phyloP scores from a whole-genome alignment of 495 filamentous ascomycete species.

The Articulospora tetracladia region DNA sequence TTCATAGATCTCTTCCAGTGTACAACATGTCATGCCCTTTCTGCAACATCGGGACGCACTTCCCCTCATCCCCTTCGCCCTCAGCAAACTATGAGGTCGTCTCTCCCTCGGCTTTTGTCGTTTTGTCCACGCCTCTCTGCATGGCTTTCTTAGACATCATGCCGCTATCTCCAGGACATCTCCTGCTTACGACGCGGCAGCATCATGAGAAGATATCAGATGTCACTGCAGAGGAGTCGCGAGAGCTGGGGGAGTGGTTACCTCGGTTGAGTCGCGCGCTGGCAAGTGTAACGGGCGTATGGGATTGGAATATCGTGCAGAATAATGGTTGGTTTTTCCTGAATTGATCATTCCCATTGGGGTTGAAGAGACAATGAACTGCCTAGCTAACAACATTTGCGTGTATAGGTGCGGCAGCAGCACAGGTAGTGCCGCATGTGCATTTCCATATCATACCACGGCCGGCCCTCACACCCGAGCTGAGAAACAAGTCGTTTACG shows the following conservation, averaged over 20 bases:
- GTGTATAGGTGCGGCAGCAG: conserved; percentile 63
- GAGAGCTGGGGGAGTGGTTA: conserved; percentile 67
- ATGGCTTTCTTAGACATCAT: conserved; percentile 89
- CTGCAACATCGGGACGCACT: conserved; percentile 54
- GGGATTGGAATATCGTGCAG: conserved; percentile 89
- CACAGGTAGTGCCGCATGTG: conserved; percentile 86
- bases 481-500: conserved; percentile 51
- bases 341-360: too few species aligned
- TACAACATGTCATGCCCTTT: too few species aligned
- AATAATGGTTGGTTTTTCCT: conserved; percentile 68
- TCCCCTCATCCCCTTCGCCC: conserved; percentile 40
- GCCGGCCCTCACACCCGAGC: conserved; percentile 42
- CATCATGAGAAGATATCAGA: conserved; percentile 74
- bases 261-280: conserved; percentile 71
- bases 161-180: conserved; percentile 74
- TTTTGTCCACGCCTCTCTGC: conserved; percentile 68
- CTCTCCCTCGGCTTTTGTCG: conserved; percentile 54
- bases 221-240: conserved; percentile 47
- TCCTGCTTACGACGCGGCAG: conserved; percentile 66
- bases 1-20: neutral
- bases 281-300: conserved; percentile 55
- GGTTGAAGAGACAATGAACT: too few species aligned
- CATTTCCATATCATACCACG: conserved; percentile 92
- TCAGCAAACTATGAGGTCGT: conserved; percentile 25
- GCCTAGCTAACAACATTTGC: too few species aligned